A percentile compares a stretch with the other conserved stretches of the same genome.
These are phyloP conservation scores for Cytospora mali DNA, from an alignment of 2,329 filamentous ascomycete species.

Conservation along the genomic window DNA sequence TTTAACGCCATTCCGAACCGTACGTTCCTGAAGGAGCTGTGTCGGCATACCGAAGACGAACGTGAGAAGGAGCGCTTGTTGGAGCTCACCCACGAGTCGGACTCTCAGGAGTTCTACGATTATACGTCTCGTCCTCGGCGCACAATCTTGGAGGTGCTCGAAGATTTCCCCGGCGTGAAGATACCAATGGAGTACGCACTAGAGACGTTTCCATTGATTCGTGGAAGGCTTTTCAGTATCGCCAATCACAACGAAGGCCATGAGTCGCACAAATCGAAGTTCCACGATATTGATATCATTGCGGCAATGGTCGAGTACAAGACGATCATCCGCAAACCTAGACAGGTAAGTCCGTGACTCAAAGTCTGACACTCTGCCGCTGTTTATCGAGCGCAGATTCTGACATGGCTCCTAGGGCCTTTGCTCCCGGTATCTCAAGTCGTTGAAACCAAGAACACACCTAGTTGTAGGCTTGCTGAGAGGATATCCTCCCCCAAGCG, in stretches of 20 bases:
- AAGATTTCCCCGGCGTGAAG: constrained; percentile 84
- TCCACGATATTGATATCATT: constrained; percentile 64
- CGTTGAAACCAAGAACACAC: constrained; percentile 58
- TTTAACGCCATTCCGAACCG: constrained; percentile 87
- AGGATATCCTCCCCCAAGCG: constrained; percentile 50
- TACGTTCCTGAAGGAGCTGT: constrained; percentile 79
- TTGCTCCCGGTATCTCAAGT: constrained; percentile 82
- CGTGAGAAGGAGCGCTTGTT: constrained; percentile 79
- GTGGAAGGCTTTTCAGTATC: constrained; percentile 93
- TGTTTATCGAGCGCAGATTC: neutral
- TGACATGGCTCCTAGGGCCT: constrained; percentile 57
- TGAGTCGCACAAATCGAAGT: neutral
- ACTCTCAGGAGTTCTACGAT: constrained; percentile 90
- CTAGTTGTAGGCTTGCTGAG: constrained; percentile 63
- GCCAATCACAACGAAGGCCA: constrained; percentile 61
- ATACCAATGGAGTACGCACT: constrained; percentile 75
- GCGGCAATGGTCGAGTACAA: constrained; percentile 90
- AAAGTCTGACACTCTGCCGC: neutral
- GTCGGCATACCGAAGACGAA: constrained; percentile 71
- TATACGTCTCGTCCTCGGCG: constrained; percentile 90
- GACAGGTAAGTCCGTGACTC: constrained; percentile 53
- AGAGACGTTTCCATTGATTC: constrained; percentile 76
- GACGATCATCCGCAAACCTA: constrained; percentile 80
- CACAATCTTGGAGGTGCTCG: constrained; percentile 87
- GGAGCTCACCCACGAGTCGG: constrained; percentile 79